A percentile compares a stretch with the other conserved stretches of the same genome.
These are phyloP conservation scores for Exophiala spinifera DNA, from an alignment of 2,329 filamentous ascomycete genomes.

Conservation along the genomic window DNA sequence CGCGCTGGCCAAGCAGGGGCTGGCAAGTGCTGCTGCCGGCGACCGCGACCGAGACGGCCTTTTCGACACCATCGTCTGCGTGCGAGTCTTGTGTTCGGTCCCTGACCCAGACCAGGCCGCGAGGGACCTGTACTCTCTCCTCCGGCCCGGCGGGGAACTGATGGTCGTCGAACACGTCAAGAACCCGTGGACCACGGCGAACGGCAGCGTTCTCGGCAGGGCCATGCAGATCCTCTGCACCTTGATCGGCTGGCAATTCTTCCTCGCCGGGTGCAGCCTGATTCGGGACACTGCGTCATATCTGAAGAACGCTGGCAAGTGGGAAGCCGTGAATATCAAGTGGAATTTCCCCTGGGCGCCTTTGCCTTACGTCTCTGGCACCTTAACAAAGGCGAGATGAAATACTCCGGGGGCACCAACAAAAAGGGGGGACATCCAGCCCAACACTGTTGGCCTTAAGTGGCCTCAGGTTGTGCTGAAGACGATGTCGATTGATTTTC, in stretches of 20 bases:
- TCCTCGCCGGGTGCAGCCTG: conserved; percentile 52
- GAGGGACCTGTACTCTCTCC: conserved; percentile 46
- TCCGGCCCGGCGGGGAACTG: conserved; percentile 55
- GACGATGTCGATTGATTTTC: too few relatives aligned
- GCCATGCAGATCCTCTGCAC: conserved; percentile 47
- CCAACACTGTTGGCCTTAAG: too few relatives aligned
- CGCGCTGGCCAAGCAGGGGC: conserved; percentile 43
- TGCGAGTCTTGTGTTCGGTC: conserved; percentile 56
- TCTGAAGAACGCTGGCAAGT: conserved; percentile 45
- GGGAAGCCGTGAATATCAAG: conserved; percentile 50
- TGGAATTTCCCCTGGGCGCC: conserved; percentile 37
- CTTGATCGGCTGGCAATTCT: conserved; percentile 50
- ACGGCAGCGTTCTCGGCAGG: conserved; percentile 46
- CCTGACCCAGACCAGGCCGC: conserved; percentile 47
- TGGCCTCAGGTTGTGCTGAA: too few relatives aligned
- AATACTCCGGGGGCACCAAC: too few relatives aligned
- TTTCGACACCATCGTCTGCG: conserved; percentile 55
- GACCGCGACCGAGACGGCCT: conserved; percentile 34
- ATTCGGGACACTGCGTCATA: conserved; percentile 48
- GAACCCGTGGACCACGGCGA: conserved; percentile 51
- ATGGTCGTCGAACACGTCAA: conserved; percentile 56
- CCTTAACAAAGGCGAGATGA: conserved; percentile 35
- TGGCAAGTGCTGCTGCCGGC: too few relatives aligned
- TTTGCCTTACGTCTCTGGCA: conserved; percentile 43
- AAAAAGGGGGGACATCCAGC: too few relatives aligned